These are phyloP conservation scores for Synchytrium microbalum DNA, from an alignment of 371 early-diverging fungal species.

Conservation along the genomic window DNA sequence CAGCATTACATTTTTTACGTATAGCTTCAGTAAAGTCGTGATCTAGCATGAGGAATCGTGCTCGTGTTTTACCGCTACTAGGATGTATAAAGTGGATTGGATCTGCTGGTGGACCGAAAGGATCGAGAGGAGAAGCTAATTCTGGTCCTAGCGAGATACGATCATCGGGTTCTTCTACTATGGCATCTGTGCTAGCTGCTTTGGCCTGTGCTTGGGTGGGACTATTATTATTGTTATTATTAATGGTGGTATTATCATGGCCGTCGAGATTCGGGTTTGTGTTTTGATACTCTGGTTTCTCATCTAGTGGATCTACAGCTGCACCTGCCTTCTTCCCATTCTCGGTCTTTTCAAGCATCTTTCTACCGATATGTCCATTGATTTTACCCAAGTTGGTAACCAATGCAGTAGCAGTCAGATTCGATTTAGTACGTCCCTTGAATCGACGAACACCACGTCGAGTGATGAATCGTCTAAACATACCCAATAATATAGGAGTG, in stretches of 20 bases:
- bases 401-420: slow-evolving; percentile 12
- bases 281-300: too few relatives aligned
- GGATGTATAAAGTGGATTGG: neutral
- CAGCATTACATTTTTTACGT: slow-evolving; percentile 16
- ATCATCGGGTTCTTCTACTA: neutral
- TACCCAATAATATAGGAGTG: neutral
- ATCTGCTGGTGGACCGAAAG: neutral
- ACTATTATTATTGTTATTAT: neutral
- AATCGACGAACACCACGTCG: neutral
- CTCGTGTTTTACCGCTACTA: slow-evolving; percentile 14
- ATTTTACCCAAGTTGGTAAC: neutral
- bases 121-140: neutral
- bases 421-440: neutral
- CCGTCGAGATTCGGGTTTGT: too few relatives aligned
- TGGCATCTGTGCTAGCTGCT: neutral
- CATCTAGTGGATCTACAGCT: too few relatives aligned
- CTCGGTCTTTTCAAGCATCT: too few relatives aligned
- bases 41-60: slow-evolving; percentile 24
- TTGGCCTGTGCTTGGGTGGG: neutral
- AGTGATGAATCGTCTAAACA: neutral
- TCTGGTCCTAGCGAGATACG: neutral
- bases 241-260: too few relatives aligned
- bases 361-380: too few relatives aligned
- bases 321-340: too few relatives aligned
- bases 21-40: slow-evolving; percentile 16